A percentile compares a stretch with the other conserved stretches of the same genome.
These are phyloP conservation scores for Discostella stelligera DNA, from an alignment of 352 stramenopile species.

Conservation along the genomic window DNA sequence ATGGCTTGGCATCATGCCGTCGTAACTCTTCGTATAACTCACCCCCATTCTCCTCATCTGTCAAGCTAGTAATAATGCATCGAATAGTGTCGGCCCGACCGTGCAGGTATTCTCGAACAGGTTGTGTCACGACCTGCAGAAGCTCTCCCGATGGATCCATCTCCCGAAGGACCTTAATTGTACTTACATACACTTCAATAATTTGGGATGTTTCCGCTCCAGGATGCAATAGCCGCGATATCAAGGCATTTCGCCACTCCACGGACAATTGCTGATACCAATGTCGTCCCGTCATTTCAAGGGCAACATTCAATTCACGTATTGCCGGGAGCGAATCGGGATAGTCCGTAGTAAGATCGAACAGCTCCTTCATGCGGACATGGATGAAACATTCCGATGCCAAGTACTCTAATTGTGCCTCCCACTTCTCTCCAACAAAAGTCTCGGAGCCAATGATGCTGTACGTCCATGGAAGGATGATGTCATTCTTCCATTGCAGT, in stretches of 20 bases:
- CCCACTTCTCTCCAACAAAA: conserved; percentile 38
- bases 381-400: conserved; percentile 78
- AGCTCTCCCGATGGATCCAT: conserved; percentile 91
- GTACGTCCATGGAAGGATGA: conserved; percentile 54
- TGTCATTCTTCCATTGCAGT: conserved; percentile 54
- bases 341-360: conserved; percentile 96
- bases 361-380: conserved; percentile 91
- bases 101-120: conserved; percentile 89
- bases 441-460: conserved; percentile 31
- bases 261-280: conserved; percentile 70
- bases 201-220: conserved; percentile 95
- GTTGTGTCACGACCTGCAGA: conserved; percentile 86
- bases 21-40: conserved; percentile 95
- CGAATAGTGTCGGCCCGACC: conserved; percentile 93
- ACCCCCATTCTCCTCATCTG: conserved; percentile 84
- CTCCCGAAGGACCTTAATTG: conserved; percentile 91
- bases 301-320: conserved; percentile 73
- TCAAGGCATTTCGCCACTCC: conserved; percentile 84
- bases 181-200: conserved; percentile 96
- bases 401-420: conserved; percentile 42
- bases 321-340: conserved; percentile 88
- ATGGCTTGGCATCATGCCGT: conserved; percentile 88
- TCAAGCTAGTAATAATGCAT: conserved; percentile 91
- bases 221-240: conserved; percentile 90
- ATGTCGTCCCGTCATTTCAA: conserved; percentile 70